phyloP scores from a whole-genome alignment of 805 yeast genomes.

The Lipomyces spencermartinsiae region DNA sequence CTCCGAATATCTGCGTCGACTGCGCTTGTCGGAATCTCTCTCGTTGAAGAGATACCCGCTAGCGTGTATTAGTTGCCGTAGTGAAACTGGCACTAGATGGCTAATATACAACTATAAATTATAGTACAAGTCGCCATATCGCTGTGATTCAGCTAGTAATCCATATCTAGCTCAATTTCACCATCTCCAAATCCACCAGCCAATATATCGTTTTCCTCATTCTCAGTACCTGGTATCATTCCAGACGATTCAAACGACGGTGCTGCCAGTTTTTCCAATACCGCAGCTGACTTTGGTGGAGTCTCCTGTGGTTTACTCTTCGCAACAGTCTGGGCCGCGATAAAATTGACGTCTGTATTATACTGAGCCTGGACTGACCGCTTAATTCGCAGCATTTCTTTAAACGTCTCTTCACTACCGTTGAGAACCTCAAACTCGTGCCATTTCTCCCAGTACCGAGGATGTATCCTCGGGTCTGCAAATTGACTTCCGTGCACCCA shows the following conservation, averaged over 20 bases:
- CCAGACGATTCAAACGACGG: not conserved
- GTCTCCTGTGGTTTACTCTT: slow-evolving; percentile 2
- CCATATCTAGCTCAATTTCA: not conserved
- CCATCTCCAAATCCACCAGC: not conserved
- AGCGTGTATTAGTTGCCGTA: not conserved
- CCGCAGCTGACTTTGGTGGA: slow-evolving; percentile 3
- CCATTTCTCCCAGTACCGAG: slow-evolving; percentile 70
- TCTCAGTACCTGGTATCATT: not conserved
- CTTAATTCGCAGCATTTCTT: slow-evolving; percentile 71
- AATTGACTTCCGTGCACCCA: slow-evolving; percentile 60
- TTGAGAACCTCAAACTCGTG: slow-evolving; percentile 70
- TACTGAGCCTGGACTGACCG: slow-evolving; percentile 50
- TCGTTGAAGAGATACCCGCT: not conserved
- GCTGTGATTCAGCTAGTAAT: not conserved
- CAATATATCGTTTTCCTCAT: not conserved
- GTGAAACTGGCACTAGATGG: not conserved
- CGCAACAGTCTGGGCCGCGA: slow-evolving; percentile 40
- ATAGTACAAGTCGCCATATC: not conserved
- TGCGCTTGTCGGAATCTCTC: no score
- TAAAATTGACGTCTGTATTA: slow-evolving; percentile 41
- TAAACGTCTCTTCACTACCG: slow-evolving; percentile 76
- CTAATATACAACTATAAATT: not conserved
- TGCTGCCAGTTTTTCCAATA: not conserved
- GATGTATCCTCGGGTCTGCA: slow-evolving; percentile 46
- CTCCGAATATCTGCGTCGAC: not conserved